Percentiles rank a stretch among this genome's conserved stretches.
These are phyloP conservation scores for Lupinus albus DNA, from an alignment of 306 rosid genomes.

Conservation along the genomic window DNA sequence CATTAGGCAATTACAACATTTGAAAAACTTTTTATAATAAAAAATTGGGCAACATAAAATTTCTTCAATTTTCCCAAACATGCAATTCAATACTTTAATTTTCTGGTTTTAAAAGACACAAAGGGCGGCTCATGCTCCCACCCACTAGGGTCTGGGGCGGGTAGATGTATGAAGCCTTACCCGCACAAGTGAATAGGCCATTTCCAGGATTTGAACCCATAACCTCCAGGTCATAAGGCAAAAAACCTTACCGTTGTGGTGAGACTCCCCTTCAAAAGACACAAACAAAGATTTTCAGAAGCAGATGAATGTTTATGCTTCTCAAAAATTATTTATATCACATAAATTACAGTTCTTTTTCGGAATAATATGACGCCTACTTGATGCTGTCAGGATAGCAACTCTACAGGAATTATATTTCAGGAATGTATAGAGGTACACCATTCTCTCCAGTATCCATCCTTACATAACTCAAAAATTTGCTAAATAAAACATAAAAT, in stretches of 20 bases:
- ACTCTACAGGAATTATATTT: conserved; percentile 5
- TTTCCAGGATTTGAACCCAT: no score
- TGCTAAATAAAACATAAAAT: background rate
- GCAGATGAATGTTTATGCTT: background rate
- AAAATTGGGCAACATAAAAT: conserved; percentile 4
- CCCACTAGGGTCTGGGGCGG: no score
- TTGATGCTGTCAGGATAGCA: background rate
- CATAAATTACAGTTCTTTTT: background rate
- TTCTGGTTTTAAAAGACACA: background rate
- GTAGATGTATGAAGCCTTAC: no score
- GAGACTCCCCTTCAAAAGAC: no score
- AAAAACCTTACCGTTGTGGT: no score
- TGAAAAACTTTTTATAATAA: background rate
- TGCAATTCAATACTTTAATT: background rate
- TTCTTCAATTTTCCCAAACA: conserved; percentile 3
- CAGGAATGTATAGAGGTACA: background rate
- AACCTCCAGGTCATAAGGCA: no score
- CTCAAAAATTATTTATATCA: background rate
- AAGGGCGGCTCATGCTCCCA: no score
- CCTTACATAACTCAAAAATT: conserved; percentile 11
- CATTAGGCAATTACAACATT: background rate
- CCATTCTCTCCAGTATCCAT: conserved; percentile 5
- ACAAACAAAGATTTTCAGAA: background rate
- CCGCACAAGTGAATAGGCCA: no score
- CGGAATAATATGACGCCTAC: conserved; percentile 3